Evolutionary conservation across 768 basidiomycete species (phyloP).

Genomic region (Lentinula edodes): DNA sequence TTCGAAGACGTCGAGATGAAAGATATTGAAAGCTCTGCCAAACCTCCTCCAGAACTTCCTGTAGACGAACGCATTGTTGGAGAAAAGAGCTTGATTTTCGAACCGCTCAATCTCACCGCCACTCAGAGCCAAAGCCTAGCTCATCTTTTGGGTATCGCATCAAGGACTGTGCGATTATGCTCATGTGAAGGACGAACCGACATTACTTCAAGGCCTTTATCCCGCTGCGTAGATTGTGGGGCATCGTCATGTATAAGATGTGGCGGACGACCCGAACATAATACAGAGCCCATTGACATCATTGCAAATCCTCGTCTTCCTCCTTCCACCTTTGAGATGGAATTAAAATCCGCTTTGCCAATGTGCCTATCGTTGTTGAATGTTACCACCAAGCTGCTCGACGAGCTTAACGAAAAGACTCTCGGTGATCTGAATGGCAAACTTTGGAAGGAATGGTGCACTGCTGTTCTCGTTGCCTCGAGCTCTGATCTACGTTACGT

Average conservation of each 20-base stretch:
- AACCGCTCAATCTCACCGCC: constrained; percentile 65
- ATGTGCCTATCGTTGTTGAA: constrained; percentile 70
- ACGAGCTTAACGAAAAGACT: constrained; percentile 36
- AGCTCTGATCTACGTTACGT: constrained; percentile 73
- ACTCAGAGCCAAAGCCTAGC: constrained; percentile 40
- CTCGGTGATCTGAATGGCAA: constrained; percentile 40
- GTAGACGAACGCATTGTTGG: constrained; percentile 59
- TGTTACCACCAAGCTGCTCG: constrained; percentile 47
- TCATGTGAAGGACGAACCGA: constrained; percentile 85
- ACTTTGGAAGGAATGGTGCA: constrained; percentile 66
- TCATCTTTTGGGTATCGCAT: constrained; percentile 58
- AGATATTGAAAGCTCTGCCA: constrained; percentile 28
- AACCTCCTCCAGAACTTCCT: neutral
- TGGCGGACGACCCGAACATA: constrained; percentile 89
- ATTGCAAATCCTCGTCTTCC: constrained; percentile 50
- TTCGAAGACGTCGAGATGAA: constrained; percentile 39
- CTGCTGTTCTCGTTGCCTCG: constrained; percentile 56
- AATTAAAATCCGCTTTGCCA: constrained; percentile 75
- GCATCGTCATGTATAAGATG: constrained; percentile 80
- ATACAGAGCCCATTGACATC: constrained; percentile 51
- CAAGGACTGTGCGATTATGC: constrained; percentile 74
- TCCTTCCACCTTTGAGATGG: constrained; percentile 70
- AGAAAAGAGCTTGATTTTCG: constrained; percentile 59
- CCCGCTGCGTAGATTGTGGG: constrained; percentile 71
- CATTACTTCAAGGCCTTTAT: constrained; percentile 62